Evolutionary conservation across 2,329 filamentous ascomycete species (phyloP).

Genomic region (Myriosclerotinia curreyana): DNA sequence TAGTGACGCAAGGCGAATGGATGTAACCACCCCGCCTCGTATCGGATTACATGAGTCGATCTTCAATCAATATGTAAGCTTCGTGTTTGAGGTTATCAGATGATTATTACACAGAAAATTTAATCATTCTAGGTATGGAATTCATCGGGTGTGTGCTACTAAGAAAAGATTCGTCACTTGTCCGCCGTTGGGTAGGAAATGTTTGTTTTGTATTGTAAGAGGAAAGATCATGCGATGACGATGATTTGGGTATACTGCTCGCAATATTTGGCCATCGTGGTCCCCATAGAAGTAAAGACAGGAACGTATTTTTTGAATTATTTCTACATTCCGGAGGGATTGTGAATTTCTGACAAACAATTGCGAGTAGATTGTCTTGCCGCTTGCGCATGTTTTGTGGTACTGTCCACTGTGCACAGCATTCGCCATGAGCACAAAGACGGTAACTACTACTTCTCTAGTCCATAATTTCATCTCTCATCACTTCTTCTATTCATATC

Average conservation of each 20-base stretch:
- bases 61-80: constrained; percentile 10
- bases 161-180: not conserved
- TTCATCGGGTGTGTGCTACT: not conserved
- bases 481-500: not conserved
- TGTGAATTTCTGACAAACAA: not conserved
- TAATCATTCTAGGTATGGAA: too few relatives aligned
- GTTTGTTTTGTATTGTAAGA: not conserved
- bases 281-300: not conserved
- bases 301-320: not conserved
- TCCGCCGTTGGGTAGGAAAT: not conserved
- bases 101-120: not conserved
- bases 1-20: not conserved
- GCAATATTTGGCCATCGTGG: rapidly evolving
- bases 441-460: not conserved
- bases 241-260: not conserved
- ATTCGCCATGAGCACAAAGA: not conserved
- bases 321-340: not conserved
- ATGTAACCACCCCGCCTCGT: constrained; percentile 12
- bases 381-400: too few relatives aligned
- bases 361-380: too few relatives aligned
- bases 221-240: not conserved
- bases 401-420: not conserved
- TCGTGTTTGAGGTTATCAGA: constrained; percentile 10
- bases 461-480: not conserved
- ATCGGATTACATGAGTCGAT: constrained; percentile 17